phyloP scores from a whole-genome alignment of 768 basidiomycete species.

The Saitozyma sp. region DNA sequence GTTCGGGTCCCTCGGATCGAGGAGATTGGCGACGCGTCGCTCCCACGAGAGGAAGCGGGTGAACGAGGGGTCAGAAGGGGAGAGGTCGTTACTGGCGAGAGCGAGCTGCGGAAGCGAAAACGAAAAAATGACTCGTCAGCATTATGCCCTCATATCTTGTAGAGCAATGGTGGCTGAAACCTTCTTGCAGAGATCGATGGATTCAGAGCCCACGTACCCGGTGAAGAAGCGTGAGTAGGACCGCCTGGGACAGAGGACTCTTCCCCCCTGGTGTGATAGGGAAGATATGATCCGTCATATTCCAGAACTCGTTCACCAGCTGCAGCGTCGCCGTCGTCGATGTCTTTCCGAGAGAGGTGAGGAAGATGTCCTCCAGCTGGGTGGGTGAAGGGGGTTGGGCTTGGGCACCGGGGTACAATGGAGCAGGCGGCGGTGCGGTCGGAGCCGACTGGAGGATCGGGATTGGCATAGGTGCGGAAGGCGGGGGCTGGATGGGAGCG shows the following conservation, averaged over 20 bases:
- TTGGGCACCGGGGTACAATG: neutral
- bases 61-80: slow-evolving; percentile 12
- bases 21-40: slow-evolving; percentile 12
- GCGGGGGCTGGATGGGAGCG: no score
- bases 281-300: slow-evolving; percentile 26
- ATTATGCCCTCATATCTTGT: neutral
- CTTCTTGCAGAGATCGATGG: neutral
- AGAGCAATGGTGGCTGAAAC: neutral
- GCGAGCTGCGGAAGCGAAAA: slow-evolving; percentile 11
- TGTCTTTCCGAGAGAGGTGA: slow-evolving; percentile 28
- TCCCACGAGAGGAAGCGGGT: slow-evolving; percentile 17
- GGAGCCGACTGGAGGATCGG: slow-evolving; percentile 2
- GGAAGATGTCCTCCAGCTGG: slow-evolving; percentile 37
- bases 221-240: slow-evolving; percentile 47
- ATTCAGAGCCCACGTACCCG: slow-evolving; percentile 17
- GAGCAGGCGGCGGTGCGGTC: slow-evolving; percentile 2
- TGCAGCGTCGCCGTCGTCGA: slow-evolving; percentile 20
- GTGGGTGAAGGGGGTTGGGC: neutral
- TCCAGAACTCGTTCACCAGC: slow-evolving; percentile 27
- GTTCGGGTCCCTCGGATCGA: slow-evolving; percentile 21
- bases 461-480: no score
- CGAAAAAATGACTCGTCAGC: neutral
- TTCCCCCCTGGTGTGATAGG: slow-evolving; percentile 18
- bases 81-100: slow-evolving; percentile 17
- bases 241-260: slow-evolving; percentile 38